Evolutionary conservation across 2,329 filamentous ascomycete species (phyloP).

Genomic region (Neopestalotiopsis clavispora): DNA sequence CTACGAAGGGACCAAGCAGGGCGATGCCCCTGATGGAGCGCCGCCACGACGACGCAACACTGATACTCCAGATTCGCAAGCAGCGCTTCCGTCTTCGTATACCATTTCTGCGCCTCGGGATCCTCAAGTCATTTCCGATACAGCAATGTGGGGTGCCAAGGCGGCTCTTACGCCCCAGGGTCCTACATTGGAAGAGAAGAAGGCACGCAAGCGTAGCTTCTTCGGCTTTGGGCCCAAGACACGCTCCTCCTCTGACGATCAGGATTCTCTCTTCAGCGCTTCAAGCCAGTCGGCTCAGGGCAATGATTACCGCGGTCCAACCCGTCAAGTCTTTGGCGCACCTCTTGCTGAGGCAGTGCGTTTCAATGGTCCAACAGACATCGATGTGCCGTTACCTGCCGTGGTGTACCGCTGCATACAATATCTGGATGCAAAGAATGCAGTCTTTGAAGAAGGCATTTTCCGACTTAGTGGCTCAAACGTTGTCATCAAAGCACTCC

Average conservation of each 20-base stretch:
- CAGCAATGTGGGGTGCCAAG: constrained; percentile 85
- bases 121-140: constrained; percentile 81
- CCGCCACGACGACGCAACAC: constrained; percentile 38
- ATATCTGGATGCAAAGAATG: constrained; percentile 84
- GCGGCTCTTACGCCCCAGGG: constrained; percentile 52
- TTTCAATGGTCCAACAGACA: constrained; percentile 74
- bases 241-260: constrained; percentile 61
- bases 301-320: constrained; percentile 54
- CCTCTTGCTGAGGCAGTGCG: constrained; percentile 85
- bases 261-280: constrained; percentile 56
- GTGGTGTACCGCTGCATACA: constrained; percentile 96
- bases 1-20: constrained; percentile 61
- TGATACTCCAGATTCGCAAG: constrained; percentile 31
- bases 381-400: constrained; percentile 79
- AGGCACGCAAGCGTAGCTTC: constrained; percentile 79
- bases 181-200: constrained; percentile 73
- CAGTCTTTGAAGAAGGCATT: constrained; percentile 87
- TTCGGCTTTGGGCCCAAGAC: constrained; percentile 70
- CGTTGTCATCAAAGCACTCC: constrained; percentile 86
- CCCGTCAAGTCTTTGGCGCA: constrained; percentile 82
- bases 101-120: constrained; percentile 88
- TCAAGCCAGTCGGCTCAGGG: constrained; percentile 49
- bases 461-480: constrained; percentile 98
- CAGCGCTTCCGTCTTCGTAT: constrained; percentile 45
- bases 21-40: constrained; percentile 52